A percentile compares a stretch with the other conserved stretches of the same genome.
Conservation (phyloP, 2,329 filamentous ascomycete species). For the Colletotrichum tamarilloi region DNA sequence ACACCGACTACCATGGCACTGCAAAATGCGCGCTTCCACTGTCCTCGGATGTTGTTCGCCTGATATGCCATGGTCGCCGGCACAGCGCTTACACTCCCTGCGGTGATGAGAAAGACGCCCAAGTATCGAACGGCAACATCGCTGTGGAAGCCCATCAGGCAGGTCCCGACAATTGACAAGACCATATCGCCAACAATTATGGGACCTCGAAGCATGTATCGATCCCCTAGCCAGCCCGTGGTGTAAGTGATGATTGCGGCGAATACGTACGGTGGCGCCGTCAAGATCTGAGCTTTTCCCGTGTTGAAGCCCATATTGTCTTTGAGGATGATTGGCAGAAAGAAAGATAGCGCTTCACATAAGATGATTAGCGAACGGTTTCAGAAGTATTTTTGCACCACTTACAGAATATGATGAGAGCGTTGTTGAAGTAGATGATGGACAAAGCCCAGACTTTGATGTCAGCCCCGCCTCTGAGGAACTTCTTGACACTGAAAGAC, state of each 20-base stretch:
- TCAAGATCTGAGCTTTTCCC: slow-evolving; percentile 62
- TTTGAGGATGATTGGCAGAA: slow-evolving; percentile 68
- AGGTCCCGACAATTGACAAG: slow-evolving; percentile 73
- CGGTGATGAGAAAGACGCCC: slow-evolving; percentile 67
- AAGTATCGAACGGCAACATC: slow-evolving; percentile 71
- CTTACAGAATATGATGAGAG: slow-evolving; percentile 28
- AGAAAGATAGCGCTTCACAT: slow-evolving; percentile 58
- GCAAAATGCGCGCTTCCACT: slow-evolving; percentile 37
- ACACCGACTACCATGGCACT: slow-evolving; percentile 31
- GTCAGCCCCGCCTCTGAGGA: slow-evolving; percentile 75
- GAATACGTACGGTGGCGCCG: slow-evolving; percentile 67
- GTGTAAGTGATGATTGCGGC: slow-evolving; percentile 71
- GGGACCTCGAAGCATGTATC: slow-evolving; percentile 70
- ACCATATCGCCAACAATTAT: slow-evolving; percentile 72
- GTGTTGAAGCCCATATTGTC: slow-evolving; percentile 43
- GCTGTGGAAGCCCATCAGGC: slow-evolving; percentile 69
- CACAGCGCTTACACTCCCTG: slow-evolving; percentile 24
- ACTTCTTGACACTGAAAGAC: slow-evolving; percentile 74
- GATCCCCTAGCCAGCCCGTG: slow-evolving; percentile 74
- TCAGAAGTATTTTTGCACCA: background rate
- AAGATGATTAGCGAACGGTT: slow-evolving; percentile 44
- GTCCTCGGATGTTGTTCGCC: slow-evolving; percentile 36
- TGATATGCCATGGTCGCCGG: slow-evolving; percentile 32
- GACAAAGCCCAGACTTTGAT: slow-evolving; percentile 75
- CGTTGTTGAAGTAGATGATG: slow-evolving; percentile 51